Conservation (phyloP, 1,284 basidiomycete genomes). For the Irpex sp. region DNA sequence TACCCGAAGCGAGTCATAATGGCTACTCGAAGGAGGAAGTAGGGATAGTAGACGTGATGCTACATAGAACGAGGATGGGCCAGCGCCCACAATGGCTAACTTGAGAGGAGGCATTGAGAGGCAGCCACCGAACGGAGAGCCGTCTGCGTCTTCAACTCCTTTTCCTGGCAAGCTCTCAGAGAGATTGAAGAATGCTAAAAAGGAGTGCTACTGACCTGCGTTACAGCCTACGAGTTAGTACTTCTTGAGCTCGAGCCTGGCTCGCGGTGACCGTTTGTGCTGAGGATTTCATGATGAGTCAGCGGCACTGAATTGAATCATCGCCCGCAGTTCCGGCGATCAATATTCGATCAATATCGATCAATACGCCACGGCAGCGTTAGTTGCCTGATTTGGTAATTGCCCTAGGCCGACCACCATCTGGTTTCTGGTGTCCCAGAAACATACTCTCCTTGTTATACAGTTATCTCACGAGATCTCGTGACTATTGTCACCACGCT, state of each 20-base stretch:
- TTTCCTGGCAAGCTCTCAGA: too few relatives aligned
- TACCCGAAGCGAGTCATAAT: constrained; percentile 50
- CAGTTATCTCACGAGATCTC: neutral
- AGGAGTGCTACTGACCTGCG: too few relatives aligned
- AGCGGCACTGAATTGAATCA: neutral
- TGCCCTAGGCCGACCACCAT: neutral
- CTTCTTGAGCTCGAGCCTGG: too few relatives aligned
- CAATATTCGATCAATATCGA: too few relatives aligned
- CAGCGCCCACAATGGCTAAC: constrained; percentile 83
- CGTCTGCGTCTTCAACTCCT: too few relatives aligned
- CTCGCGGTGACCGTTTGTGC: too few relatives aligned
- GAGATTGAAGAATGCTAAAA: too few relatives aligned
- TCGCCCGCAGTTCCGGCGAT: neutral
- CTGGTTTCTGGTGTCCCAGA: too few relatives aligned
- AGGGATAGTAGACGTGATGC: constrained; percentile 78
- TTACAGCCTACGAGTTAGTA: too few relatives aligned
- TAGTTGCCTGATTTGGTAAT: neutral
- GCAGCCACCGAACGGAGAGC: neutral
- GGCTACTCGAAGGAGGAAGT: constrained; percentile 40
- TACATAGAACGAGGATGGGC: constrained; percentile 94
- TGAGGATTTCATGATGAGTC: neutral
- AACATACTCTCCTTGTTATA: neutral
- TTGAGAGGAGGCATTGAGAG: constrained; percentile 38
- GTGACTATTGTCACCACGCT: neutral
- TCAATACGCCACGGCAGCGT: neutral